phyloP scores from a whole-genome alignment of 306 rosid genomes.

The Rosa lucieae region DNA sequence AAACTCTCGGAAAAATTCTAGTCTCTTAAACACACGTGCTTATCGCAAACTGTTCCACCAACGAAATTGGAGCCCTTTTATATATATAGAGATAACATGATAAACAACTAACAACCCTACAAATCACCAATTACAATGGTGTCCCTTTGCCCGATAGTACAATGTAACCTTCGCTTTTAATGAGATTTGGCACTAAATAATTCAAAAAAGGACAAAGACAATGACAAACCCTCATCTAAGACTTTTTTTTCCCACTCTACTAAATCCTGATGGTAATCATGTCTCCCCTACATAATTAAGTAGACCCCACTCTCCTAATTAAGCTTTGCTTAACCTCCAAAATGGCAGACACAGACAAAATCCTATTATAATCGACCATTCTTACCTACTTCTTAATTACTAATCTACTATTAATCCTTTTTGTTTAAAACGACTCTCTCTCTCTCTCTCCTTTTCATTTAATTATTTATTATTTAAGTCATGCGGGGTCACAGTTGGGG shows the following conservation, averaged over 20 bases:
- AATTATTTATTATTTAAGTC: background rate
- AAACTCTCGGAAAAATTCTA: too few species aligned
- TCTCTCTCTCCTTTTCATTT: background rate
- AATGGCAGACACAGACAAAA: constrained; percentile 16
- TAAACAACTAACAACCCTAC: background rate
- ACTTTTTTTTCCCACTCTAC: constrained; percentile 27
- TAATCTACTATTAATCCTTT: constrained; percentile 1
- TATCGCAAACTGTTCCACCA: background rate
- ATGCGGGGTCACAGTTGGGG: constrained; percentile 6
- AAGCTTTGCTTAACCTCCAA: background rate
- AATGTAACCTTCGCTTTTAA: background rate
- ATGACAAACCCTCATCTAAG: constrained; percentile 20
- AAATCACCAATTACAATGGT: background rate
- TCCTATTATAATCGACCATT: constrained; percentile 4
- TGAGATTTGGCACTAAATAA: constrained; percentile 2
- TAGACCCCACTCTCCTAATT: background rate
- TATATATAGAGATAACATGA: background rate
- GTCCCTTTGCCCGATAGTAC: background rate
- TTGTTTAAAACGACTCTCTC: background rate
- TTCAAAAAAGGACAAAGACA: constrained; percentile 15
- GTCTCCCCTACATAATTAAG: constrained; percentile 18
- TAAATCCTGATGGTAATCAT: constrained; percentile 10
- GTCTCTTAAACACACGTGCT: too few species aligned
- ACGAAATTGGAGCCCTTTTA: too few species aligned
- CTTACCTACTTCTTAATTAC: constrained; percentile 11